Base-by-base conservation (phyloP, 2,329 filamentous ascomycete genomes). In the Botrytis medusae region DNA sequence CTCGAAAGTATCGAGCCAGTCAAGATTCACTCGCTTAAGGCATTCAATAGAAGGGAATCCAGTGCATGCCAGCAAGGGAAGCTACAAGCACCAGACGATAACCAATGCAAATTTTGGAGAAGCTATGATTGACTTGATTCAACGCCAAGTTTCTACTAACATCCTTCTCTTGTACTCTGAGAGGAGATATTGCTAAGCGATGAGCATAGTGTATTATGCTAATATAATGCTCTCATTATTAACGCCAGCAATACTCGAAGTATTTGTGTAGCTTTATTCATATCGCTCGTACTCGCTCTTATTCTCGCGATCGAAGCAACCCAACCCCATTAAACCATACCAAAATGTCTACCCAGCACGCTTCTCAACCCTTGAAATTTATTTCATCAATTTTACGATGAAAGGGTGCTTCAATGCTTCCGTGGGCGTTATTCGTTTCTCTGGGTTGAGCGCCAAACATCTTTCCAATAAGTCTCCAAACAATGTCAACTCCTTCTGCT, bases 321-420 rank as follows among this genome's bases (percentile, higher is more conserved):
- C 12, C 34, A 29, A 14, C 3, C n/a, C 6, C 18, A 16, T 70
- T 40, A 46, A 14, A 37, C 4, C 34, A 42, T 25, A 16, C 8
- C 68, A 46, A 63, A 44, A 61, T 34, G 20, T 40, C 25, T 34
- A 34, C 7, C 14, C 40, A 14, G 7, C 18, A 22, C 1, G 4
- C 20, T 22, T 63, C 14, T 48, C 25, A n/a, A 42, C n/a, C 25
- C 34, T 44, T 16, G 34, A 29, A 29, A 37, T 63, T 63, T n/a
- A 70, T 29, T 46, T 70, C 42, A 63, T 70, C 22, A 60, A 74
- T 67, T 74, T 80, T 57, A 75, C 73, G 62, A 98, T 94, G 83
- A 98, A 98, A 1, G 93, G 93, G 84, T 98, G 95, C 80, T 90
- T 91, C 78, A 98, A 84, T 67, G 96, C 96, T 79, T 98, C 95